A percentile compares a stretch with the other conserved stretches of the same genome.
Evolutionary conservation across 1,284 basidiomycete species (phyloP).

Genomic region (Moesziomyces sp.): DNA sequence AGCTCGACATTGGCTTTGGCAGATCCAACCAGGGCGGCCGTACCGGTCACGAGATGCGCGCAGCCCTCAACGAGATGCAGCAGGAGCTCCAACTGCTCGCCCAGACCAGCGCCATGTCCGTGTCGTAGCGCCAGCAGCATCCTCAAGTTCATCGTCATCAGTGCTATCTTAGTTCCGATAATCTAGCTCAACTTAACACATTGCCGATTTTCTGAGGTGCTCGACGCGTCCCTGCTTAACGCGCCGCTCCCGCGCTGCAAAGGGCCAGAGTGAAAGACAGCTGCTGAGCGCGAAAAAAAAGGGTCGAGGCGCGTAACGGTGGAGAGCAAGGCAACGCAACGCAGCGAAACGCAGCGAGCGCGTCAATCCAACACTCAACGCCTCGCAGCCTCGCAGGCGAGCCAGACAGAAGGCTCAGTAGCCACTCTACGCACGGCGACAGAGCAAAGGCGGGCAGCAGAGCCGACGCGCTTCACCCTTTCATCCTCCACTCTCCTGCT

Average conservation of each 20-base stretch:
- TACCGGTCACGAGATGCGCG: constrained; percentile 25
- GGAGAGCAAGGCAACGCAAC: too few relatives aligned
- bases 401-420: too few relatives aligned
- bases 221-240: too few relatives aligned
- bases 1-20: constrained; percentile 52
- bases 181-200: too few relatives aligned
- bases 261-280: not conserved
- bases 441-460: too few relatives aligned
- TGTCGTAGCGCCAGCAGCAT: constrained; percentile 9
- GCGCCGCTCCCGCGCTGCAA: not conserved
- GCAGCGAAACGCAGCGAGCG: not conserved
- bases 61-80: constrained; percentile 30
- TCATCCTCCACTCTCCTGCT: not conserved
- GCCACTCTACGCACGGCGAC: too few relatives aligned
- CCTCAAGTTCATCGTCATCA: too few relatives aligned
- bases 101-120: constrained; percentile 26
- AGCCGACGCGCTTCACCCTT: too few relatives aligned
- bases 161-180: too few relatives aligned
- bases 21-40: constrained; percentile 34
- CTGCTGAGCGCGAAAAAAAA: not conserved
- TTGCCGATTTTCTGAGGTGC: not conserved
- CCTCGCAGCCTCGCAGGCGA: too few relatives aligned
- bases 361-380: not conserved
- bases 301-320: not conserved
- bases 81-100: constrained; percentile 27